These are phyloP conservation scores for Bjerkandera adusta DNA, from an alignment of 1,284 basidiomycete species.

Conservation along the genomic window DNA sequence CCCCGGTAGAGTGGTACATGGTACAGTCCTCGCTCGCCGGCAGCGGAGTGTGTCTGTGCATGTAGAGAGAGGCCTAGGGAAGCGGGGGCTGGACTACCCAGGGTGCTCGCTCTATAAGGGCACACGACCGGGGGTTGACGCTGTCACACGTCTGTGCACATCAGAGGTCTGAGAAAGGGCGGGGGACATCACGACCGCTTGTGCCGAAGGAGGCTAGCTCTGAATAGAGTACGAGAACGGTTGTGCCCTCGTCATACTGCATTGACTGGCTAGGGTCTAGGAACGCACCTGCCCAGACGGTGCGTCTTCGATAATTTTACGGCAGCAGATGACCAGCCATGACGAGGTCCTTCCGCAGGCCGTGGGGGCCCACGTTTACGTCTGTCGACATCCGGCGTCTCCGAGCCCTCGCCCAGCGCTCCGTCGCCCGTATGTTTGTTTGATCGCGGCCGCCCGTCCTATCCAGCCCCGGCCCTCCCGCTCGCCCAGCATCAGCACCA, in stretches of 20 bases:
- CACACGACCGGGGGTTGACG: constrained; percentile 1
- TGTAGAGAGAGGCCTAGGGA: no score
- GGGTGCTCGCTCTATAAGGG: no score
- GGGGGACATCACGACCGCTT: neutral
- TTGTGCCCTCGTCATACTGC: no score
- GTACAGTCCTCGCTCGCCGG: no score
- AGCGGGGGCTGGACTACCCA: no score
- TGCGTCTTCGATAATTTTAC: constrained; percentile 28
- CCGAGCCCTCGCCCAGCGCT: no score
- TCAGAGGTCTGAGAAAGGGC: neutral
- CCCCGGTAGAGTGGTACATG: no score
- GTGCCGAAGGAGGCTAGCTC: no score
- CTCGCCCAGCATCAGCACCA: constrained; percentile 2
- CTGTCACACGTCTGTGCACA: constrained; percentile 1
- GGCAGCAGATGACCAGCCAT: constrained; percentile 4
- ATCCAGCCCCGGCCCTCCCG: neutral
- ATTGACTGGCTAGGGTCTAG: constrained; percentile 27
- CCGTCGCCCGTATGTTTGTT: neutral
- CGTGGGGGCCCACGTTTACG: constrained; percentile 5
- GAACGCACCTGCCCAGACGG: constrained; percentile 21
- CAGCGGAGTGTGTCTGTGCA: no score
- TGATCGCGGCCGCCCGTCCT: neutral
- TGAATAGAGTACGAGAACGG: no score
- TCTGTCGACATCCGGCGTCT: no score
- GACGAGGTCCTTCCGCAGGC: neutral